Evolutionary conservation across 768 basidiomycete species (phyloP).

Genomic region (Leccinum pellstonianum): DNA sequence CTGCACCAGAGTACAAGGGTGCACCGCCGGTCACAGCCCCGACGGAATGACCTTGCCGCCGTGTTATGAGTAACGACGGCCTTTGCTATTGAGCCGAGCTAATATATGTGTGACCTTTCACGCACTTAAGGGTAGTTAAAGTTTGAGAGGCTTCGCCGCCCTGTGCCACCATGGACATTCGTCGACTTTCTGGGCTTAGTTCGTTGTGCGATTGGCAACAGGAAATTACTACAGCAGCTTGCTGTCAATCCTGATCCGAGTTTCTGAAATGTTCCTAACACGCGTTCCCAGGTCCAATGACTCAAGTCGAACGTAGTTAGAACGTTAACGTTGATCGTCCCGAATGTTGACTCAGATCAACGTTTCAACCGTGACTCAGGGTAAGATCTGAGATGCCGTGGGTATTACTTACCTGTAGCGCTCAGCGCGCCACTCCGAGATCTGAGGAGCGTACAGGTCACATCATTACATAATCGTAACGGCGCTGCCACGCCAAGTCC

Average conservation of each 20-base stretch:
- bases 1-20: constrained; percentile 5
- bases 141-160: background rate
- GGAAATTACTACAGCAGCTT: background rate
- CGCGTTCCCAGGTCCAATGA: background rate
- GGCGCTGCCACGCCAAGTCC: too few relatives aligned
- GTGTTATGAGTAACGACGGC: background rate
- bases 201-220: background rate
- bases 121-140: background rate
- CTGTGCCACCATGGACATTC: background rate
- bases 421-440: too few relatives aligned
- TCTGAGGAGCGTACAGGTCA: too few relatives aligned
- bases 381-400: too few relatives aligned
- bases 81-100: background rate
- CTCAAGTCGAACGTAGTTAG: background rate
- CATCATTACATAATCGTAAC: too few relatives aligned
- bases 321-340: background rate
- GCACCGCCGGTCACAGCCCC: constrained; percentile 24
- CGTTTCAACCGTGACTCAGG: too few relatives aligned
- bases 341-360: too few relatives aligned
- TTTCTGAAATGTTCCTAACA: background rate
- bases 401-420: too few relatives aligned
- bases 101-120: background rate
- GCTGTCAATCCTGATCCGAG: background rate
- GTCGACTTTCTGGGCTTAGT: background rate
- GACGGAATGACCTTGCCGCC: background rate